A percentile compares a stretch with the other conserved stretches of the same genome.
Conservation (phyloP, 2,329 filamentous ascomycete genomes). For the Torrubiellomyces zombiae region DNA sequence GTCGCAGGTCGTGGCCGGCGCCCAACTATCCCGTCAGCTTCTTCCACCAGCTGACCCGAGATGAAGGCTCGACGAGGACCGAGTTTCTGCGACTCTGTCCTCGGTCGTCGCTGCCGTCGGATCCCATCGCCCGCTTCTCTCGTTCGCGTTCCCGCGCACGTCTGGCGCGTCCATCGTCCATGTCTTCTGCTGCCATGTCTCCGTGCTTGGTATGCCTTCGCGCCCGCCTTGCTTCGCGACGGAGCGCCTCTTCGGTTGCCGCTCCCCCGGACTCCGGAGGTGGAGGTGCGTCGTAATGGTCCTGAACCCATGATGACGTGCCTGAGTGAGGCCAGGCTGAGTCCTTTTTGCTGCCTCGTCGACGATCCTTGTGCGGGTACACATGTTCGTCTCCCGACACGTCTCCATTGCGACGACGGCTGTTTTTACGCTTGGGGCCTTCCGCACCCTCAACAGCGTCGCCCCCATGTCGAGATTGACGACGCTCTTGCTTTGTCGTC, state of each 20-base stretch:
- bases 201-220: conserved; percentile 27
- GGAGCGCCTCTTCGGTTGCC: conserved; percentile 29
- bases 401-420: conserved; percentile 24
- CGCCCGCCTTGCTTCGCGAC: conserved; percentile 30
- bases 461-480: conserved; percentile 27
- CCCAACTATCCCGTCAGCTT: conserved; percentile 32
- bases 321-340: conserved; percentile 44
- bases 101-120: conserved; percentile 28
- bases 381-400: conserved; percentile 27
- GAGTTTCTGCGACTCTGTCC: conserved; percentile 23
- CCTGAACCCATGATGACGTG: conserved; percentile 50
- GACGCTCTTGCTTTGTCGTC: conserved; percentile 33
- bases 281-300: conserved; percentile 43
- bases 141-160: conserved; percentile 27
- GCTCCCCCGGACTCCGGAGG: conserved; percentile 28
- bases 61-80: conserved; percentile 27
- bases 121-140: conserved; percentile 15
- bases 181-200: conserved; percentile 24
- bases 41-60: conserved; percentile 43
- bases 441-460: conserved; percentile 23
- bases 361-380: conserved; percentile 22
- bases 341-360: conserved; percentile 17
- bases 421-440: conserved; percentile 14
- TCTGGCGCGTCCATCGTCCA: conserved; percentile 26
- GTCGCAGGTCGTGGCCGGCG: too few relatives aligned